Conservation (phyloP, 257 asterid genomes). For the Solanum medicagineum region DNA sequence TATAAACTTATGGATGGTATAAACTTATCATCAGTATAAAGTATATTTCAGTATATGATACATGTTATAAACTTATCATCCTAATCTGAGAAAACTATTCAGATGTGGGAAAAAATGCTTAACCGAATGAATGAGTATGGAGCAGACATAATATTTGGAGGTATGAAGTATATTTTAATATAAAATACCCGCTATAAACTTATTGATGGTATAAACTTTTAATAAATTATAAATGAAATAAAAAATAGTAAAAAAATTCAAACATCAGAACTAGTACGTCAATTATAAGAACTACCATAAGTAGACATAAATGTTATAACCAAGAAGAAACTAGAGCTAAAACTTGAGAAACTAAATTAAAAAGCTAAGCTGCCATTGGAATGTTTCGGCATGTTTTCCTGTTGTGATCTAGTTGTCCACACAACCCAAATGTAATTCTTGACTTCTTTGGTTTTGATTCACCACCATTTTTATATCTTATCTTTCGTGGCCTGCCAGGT, state of each 20-base stretch:
- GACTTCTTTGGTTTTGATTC: neutral
- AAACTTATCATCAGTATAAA: no score
- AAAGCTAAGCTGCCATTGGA: neutral
- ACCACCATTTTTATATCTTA: neutral
- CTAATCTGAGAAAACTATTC: constrained; percentile 33
- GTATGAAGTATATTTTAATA: no score
- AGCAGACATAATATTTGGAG: constrained; percentile 62
- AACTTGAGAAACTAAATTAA: neutral
- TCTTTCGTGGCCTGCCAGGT: neutral
- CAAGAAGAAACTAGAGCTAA: no score
- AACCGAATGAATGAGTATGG: constrained; percentile 66
- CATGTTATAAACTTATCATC: no score
- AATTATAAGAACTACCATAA: no score
- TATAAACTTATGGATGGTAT: no score
- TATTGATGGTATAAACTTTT: no score
- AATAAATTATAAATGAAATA: neutral
- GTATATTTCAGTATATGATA: no score
- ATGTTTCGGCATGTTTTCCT: neutral
- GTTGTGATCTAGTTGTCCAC: neutral
- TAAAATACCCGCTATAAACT: no score
- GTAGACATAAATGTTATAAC: no score
- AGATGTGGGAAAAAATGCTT: constrained; percentile 37
- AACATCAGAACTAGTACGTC: no score
- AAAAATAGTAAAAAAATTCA: no score
- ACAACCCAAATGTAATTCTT: neutral